A percentile compares a stretch with the other conserved stretches of the same genome.
phyloP scores from a whole-genome alignment of 768 basidiomycete species.

The Suillus decipiens region DNA sequence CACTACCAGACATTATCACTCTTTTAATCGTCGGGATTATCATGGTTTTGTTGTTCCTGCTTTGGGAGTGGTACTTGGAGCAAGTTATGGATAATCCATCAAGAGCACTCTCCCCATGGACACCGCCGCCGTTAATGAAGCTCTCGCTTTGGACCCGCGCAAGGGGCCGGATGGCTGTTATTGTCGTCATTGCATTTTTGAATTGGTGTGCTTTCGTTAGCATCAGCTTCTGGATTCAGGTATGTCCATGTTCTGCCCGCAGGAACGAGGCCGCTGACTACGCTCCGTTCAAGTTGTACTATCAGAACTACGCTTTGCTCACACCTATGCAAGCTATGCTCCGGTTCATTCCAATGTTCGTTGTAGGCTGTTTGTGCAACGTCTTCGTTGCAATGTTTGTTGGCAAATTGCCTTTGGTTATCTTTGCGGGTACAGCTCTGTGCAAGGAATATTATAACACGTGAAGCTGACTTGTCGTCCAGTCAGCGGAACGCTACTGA shows the following conservation, averaged over 20 bases:
- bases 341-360: constrained; percentile 70
- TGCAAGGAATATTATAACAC: background rate
- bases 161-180: constrained; percentile 59
- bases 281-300: constrained; percentile 53
- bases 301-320: constrained; percentile 63
- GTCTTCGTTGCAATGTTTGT: constrained; percentile 64
- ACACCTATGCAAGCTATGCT: constrained; percentile 62
- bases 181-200: constrained; percentile 61
- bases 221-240: constrained; percentile 55
- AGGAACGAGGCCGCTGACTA: background rate
- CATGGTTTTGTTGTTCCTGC: constrained; percentile 55
- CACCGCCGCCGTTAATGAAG: constrained; percentile 67
- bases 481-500: constrained; percentile 59
- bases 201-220: constrained; percentile 54
- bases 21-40: constrained; percentile 63
- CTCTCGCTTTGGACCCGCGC: constrained; percentile 62
- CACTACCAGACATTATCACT: constrained; percentile 64
- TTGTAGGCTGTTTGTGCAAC: constrained; percentile 67
- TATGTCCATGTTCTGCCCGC: constrained; percentile 16
- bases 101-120: constrained; percentile 27
- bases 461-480: constrained; percentile 9
- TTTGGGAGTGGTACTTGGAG: constrained; percentile 70
- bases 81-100: constrained; percentile 17
- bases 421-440: constrained; percentile 50
- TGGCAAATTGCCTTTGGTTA: constrained; percentile 53